A percentile compares a stretch with the other conserved stretches of the same genome.
phyloP scores from a whole-genome alignment of 305 asterid genomes.

The Fraxinus latifolia region DNA sequence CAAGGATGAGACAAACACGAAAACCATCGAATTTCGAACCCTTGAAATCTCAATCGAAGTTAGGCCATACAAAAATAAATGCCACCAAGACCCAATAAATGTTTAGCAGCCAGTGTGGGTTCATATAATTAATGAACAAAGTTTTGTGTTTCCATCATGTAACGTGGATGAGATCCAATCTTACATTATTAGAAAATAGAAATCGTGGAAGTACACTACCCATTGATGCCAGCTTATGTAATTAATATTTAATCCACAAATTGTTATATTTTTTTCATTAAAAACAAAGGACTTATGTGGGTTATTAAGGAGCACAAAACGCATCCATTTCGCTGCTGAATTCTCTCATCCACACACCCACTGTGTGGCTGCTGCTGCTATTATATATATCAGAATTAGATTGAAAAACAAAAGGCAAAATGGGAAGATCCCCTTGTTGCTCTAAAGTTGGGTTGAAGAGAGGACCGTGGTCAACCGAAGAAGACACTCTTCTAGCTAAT shows the following conservation, averaged over 20 bases:
- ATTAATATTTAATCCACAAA: background rate
- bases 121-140: background rate
- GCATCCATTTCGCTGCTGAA: background rate
- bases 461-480: slow-evolving; percentile 19
- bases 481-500: slow-evolving; percentile 16
- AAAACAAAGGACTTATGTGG: background rate
- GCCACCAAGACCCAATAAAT: background rate
- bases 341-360: background rate
- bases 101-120: background rate
- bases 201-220: background rate
- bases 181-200: background rate
- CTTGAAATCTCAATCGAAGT: background rate
- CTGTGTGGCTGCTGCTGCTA: background rate
- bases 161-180: background rate
- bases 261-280: background rate
- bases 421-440: slow-evolving; percentile 27
- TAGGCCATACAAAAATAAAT: background rate
- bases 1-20: too few species aligned
- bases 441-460: slow-evolving; percentile 17
- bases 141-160: background rate
- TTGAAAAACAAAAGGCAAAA: background rate
- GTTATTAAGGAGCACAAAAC: background rate
- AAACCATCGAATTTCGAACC: background rate
- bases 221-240: background rate
- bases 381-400: background rate